Evolutionary conservation across 225 moss, liverwort and hornwort genomes (phyloP), one percentile per base, ranked within the genome.

Genomic region (Polytrichum commune): DNA sequence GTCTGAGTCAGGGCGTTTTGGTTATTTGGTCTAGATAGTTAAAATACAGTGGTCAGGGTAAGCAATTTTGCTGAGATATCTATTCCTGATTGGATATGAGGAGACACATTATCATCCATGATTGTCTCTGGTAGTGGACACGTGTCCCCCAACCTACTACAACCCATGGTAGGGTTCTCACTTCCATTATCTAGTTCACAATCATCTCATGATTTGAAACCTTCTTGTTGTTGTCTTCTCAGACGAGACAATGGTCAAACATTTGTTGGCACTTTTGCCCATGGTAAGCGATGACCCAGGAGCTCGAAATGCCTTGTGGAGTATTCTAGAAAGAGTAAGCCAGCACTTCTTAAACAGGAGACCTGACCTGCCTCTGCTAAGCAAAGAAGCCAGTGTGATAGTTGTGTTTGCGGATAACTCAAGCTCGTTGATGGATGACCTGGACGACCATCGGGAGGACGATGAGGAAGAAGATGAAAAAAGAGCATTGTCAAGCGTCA

Each of bases 271-370:
- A 58, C 85, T 95, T 27, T 81, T 87, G 62, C 93, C 93, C 72
- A 78, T 77, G 57, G 88, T 88, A 67, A 93, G 91, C 72, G 91
- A 93, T 61, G 95, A 95, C 79, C 83, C 90, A 8, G 95, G 93
- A 63, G 95, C 95, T 61, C 86, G 95, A 67, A 95, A 95, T 80
- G 95, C 95, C 4, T 46, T 91, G 27, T 95, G 95, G 95, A 95
- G 93, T 79, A 82, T 93, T 69, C 74, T 95, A 64, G 88, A 88
- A 66, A 82, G 95, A 79, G 78, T 95, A 63, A 87, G 82, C 84
- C 74, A 77, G 29, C 82, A 72, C 68, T 54, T 91, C 61, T 76
- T 85, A 32, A 74, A 72, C 32, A 70, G 62, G 38, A 69, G 46
- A 46, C 69, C 73, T 22, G 83, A 79, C 64, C 67, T 81, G 65